Conservation (phyloP, 2,329 filamentous ascomycete species). For the Exophiala oligosperma region DNA sequence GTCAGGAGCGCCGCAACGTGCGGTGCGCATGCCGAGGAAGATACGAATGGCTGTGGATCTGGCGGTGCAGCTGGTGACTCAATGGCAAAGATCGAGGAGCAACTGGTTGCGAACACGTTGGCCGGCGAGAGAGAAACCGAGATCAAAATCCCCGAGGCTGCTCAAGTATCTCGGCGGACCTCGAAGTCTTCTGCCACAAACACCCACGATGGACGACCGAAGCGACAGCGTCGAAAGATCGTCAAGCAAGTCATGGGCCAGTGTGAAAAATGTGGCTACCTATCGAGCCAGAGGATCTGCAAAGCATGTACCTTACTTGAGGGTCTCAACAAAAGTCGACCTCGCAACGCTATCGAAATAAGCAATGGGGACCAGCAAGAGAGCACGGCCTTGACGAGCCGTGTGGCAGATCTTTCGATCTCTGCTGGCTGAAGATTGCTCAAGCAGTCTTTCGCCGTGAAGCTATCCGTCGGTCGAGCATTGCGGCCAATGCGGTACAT, state of each 20-base stretch:
- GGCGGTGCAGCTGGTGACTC: slow-evolving; percentile 68
- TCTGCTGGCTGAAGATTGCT: slow-evolving; percentile 34
- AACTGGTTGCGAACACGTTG: slow-evolving; percentile 64
- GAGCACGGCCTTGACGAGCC: slow-evolving; percentile 52
- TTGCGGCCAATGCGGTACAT: slow-evolving; percentile 16
- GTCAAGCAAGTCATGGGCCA: slow-evolving; percentile 75
- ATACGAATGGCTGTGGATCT: slow-evolving; percentile 72
- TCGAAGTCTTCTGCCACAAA: slow-evolving; percentile 25
- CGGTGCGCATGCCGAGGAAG: slow-evolving; percentile 35
- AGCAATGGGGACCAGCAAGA: slow-evolving; percentile 51
- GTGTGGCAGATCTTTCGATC: slow-evolving; percentile 50
- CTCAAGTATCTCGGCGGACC: slow-evolving; percentile 11
- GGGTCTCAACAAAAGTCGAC: slow-evolving; percentile 75
- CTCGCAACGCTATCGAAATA: slow-evolving; percentile 47
- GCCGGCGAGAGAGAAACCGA: slow-evolving; percentile 65
- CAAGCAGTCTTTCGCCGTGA: slow-evolving; percentile 17
- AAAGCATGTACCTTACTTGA: slow-evolving; percentile 92
- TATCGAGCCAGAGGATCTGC: slow-evolving; percentile 90
- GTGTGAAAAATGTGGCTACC: slow-evolving; percentile 87
- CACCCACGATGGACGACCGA: slow-evolving; percentile 27
- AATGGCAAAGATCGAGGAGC: slow-evolving; percentile 78
- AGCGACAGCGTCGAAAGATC: slow-evolving; percentile 35
- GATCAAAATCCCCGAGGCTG: slow-evolving; percentile 46
- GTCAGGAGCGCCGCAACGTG: slow-evolving; percentile 42
- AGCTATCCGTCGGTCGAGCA: slow-evolving; percentile 4